Percentiles rank a stretch among this genome's conserved stretches.
Conservation (phyloP, 805 yeast species). For the Myxozyma neglecta region DNA sequence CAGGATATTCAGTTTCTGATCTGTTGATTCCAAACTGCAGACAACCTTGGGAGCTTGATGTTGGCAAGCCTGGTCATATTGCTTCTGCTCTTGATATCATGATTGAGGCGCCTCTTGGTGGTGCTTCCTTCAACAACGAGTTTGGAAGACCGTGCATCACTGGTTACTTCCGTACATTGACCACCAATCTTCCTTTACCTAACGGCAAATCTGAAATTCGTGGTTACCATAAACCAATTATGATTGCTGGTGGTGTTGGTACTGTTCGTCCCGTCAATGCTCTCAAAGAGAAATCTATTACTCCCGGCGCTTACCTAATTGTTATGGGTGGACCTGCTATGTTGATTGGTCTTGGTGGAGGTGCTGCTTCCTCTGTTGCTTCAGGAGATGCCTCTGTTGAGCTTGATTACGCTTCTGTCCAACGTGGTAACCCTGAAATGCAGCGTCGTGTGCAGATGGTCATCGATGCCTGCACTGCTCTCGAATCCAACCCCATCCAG, state of each 20-base stretch:
- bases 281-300: constrained; percentile 78
- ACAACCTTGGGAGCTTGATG: constrained; percentile 93
- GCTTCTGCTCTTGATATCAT: constrained; percentile 91
- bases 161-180: constrained; percentile 94
- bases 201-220: constrained; percentile 71
- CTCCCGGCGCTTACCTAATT: constrained; percentile 87
- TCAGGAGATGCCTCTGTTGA: constrained; percentile 96
- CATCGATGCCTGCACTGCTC: constrained; percentile 86
- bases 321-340: constrained; percentile 97
- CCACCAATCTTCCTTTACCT: constrained; percentile 67
- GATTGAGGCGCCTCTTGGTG: constrained; percentile 96
- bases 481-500: constrained; percentile 74
- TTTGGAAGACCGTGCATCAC: constrained; percentile 97
- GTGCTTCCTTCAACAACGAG: constrained; percentile 97
- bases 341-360: constrained; percentile 99
- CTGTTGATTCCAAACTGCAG: constrained; percentile 76
- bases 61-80: constrained; percentile 91
- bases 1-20: constrained; percentile 92
- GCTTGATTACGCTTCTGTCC: constrained; percentile 97
- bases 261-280: constrained; percentile 92
- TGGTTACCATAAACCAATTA: constrained; percentile 98
- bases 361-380: constrained; percentile 97
- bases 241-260: constrained; percentile 99
- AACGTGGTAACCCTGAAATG: constrained; percentile 99
- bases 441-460: constrained; percentile 99